Conservation (phyloP, 2,329 filamentous ascomycete species). For the Apiospora hydei region DNA sequence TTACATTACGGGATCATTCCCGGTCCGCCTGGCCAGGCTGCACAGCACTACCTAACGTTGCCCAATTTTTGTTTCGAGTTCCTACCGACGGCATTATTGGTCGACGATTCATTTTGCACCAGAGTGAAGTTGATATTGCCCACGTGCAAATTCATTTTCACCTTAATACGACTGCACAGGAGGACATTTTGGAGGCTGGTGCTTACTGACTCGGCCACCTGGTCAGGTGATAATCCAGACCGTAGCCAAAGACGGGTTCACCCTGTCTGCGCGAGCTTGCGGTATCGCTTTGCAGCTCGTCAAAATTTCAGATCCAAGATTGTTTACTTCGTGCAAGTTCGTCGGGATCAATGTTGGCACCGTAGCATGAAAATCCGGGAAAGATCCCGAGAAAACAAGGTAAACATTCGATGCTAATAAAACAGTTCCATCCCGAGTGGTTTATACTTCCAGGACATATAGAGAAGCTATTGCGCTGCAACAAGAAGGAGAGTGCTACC, state of each 20-base stretch:
- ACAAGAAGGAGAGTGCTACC: not conserved
- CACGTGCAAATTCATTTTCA: conserved; percentile 3
- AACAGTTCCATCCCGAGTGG: not conserved
- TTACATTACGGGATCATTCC: conserved; percentile 26
- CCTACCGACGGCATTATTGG: not conserved
- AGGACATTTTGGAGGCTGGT: not conserved
- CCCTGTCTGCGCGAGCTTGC: not conserved
- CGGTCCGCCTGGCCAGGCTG: conserved; percentile 20
- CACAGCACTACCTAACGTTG: not conserved
- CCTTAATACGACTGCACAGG: not conserved
- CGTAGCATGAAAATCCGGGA: conserved; percentile 10
- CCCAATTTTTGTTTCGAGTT: conserved; percentile 15
- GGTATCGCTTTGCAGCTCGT: not conserved
- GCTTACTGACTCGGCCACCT: not conserved
- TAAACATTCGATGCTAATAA: not conserved
- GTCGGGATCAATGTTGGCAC: not conserved
- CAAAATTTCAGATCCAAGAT: conserved; percentile 1
- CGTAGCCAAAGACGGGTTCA: not conserved
- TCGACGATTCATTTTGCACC: not conserved
- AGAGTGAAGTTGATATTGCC: not conserved
- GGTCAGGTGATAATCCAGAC: not conserved
- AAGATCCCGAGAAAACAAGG: conserved; percentile 13
- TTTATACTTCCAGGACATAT: conserved; percentile 12
- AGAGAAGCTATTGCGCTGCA: not conserved
- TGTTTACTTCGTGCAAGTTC: not conserved